A percentile compares a stretch with the other conserved stretches of the same genome.
Evolutionary conservation across 768 basidiomycete species (phyloP).

Genomic region (Termitomyces sp.): DNA sequence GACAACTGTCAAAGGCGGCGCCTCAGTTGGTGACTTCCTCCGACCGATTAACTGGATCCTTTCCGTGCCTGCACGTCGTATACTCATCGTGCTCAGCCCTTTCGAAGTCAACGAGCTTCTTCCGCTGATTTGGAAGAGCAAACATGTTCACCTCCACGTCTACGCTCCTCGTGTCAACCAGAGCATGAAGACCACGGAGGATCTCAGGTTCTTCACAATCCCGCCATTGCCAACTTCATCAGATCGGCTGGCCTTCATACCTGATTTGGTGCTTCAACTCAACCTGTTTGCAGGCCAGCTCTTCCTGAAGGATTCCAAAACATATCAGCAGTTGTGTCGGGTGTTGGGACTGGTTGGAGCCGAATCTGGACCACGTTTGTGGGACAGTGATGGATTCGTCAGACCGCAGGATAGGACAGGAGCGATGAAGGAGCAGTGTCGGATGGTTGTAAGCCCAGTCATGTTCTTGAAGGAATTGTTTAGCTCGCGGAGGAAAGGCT

Average conservation of each 20-base stretch:
- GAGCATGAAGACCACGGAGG: slow-evolving; percentile 30
- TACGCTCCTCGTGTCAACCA: slow-evolving; percentile 33
- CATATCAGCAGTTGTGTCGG: slow-evolving; percentile 28
- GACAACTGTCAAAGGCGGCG: slow-evolving; percentile 17
- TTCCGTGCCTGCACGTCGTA: slow-evolving; percentile 10
- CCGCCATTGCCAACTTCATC: slow-evolving; percentile 19
- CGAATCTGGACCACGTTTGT: slow-evolving; percentile 8
- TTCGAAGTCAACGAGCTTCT: slow-evolving; percentile 32
- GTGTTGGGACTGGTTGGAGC: slow-evolving; percentile 27
- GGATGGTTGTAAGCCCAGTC: slow-evolving; percentile 32
- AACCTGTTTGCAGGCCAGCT: slow-evolving; percentile 42
- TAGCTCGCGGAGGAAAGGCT: slow-evolving; percentile 30
- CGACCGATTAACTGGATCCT: slow-evolving; percentile 40
- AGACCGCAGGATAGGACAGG: slow-evolving; percentile 14
- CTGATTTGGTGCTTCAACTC: slow-evolving; percentile 23
- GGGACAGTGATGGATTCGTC: slow-evolving; percentile 26
- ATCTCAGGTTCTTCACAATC: slow-evolving; percentile 23
- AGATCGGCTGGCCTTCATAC: slow-evolving; percentile 5
- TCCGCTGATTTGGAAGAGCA: slow-evolving; percentile 24
- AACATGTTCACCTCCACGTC: slow-evolving; percentile 30
- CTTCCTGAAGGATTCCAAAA: slow-evolving; percentile 25
- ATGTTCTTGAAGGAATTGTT: slow-evolving; percentile 26
- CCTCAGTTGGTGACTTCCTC: slow-evolving; percentile 23
- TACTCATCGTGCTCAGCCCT: slow-evolving; percentile 33
- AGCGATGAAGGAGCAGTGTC: slow-evolving; percentile 7